A percentile compares a stretch with the other conserved stretches of the same genome.
Evolutionary conservation across 192 early-diverging fungal species (phyloP).

Genomic region (Coemansia sp.): DNA sequence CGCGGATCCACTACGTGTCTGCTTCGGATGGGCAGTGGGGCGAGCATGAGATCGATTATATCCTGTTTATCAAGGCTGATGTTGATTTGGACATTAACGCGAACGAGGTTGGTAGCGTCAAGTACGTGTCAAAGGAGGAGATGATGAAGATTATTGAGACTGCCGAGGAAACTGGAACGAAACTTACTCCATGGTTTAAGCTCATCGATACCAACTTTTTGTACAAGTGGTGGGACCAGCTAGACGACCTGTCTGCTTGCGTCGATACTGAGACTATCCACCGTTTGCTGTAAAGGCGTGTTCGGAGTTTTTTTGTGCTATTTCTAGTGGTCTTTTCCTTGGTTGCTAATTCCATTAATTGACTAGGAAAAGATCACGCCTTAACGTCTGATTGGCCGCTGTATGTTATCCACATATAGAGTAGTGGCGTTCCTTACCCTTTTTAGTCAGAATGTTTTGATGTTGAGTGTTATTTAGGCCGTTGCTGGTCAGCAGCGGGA

Average conservation of each 20-base stretch:
- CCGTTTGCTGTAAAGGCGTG: conserved; percentile 33
- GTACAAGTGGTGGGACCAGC: conserved; percentile 94
- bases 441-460: too few relatives aligned
- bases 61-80: conserved; percentile 80
- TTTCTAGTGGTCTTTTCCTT: background rate
- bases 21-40: conserved; percentile 96
- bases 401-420: too few relatives aligned
- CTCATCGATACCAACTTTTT: conserved; percentile 90
- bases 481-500: too few relatives aligned
- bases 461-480: too few relatives aligned
- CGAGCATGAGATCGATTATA: conserved; percentile 99
- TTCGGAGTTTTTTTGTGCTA: background rate
- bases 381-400: too few relatives aligned
- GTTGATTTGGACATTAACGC: conserved; percentile 74
- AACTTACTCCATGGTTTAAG: conserved; percentile 95
- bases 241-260: conserved; percentile 65
- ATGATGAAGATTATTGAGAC: conserved; percentile 68
- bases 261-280: conserved; percentile 72
- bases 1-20: conserved; percentile 93
- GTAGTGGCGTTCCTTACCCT: too few relatives aligned
- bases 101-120: conserved; percentile 85
- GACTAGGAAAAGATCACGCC: too few relatives aligned
- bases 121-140: conserved; percentile 83
- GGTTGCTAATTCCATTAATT: too few relatives aligned
- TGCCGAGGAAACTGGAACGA: conserved; percentile 57